These are phyloP conservation scores for Tolypocladium album DNA, from an alignment of 2,329 filamentous ascomycete genomes.

Conservation along the genomic window DNA sequence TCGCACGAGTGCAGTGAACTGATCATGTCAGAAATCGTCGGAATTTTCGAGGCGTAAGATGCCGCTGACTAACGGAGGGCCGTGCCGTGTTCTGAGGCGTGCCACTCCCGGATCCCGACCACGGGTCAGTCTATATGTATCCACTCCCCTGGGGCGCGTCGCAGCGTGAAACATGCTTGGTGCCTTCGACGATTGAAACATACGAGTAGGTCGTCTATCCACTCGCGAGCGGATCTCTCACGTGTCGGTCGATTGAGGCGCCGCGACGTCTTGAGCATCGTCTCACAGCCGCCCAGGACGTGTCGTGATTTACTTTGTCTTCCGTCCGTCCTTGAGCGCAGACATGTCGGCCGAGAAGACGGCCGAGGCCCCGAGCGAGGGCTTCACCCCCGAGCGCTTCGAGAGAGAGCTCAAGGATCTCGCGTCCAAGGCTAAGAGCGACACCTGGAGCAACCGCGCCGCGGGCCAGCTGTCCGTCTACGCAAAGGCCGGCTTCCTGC, in stretches of 20 bases:
- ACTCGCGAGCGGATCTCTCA: neutral
- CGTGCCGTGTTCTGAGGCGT: too few species aligned
- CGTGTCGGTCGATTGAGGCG: neutral
- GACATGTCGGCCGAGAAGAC: neutral
- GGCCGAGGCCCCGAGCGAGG: conserved; percentile 9
- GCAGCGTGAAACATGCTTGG: neutral
- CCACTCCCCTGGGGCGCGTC: neutral
- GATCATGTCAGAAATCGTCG: too few species aligned
- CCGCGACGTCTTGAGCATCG: neutral
- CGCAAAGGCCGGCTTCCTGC: conserved; percentile 15
- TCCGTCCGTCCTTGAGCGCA: neutral
- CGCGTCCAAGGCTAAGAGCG: conserved; percentile 28
- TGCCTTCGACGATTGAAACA: neutral
- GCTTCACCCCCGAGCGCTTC: conserved; percentile 39
- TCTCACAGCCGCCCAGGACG: neutral
- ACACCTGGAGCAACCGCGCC: conserved; percentile 20
- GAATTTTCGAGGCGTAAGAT: too few species aligned
- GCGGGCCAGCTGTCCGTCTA: conserved; percentile 29
- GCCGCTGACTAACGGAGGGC: too few species aligned
- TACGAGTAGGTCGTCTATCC: neutral
- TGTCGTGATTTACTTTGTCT: neutral
- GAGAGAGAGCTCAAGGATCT: conserved; percentile 43
- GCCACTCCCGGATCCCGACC: too few species aligned
- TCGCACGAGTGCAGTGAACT: too few species aligned
- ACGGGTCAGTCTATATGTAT: too few species aligned